Evolutionary conservation across 257 asterid species (phyloP), one percentile per base, ranked within the genome.

Genomic region (Mitragyna speciosa): DNA sequence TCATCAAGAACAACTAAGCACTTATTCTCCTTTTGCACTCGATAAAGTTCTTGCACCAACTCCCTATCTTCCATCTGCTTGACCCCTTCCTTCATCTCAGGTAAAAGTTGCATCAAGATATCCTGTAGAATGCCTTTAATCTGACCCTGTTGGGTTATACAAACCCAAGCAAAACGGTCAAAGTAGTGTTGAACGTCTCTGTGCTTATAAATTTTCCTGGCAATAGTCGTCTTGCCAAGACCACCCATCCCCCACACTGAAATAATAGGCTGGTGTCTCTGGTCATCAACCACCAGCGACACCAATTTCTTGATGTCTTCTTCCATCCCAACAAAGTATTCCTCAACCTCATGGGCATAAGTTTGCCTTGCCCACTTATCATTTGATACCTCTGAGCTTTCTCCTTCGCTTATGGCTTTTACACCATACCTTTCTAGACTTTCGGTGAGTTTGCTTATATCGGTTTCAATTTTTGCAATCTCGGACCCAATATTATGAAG

Each of bases 221-320:
- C 85, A 31, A 86, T 47, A 1, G 89, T 82, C 0, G 85, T 86
- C 85, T 86, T 86, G 2, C 89, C 89, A 1, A 81, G 47, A 15
- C 84, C 89, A 3, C 87, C 85, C 78, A 76, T 83, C 36, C 89
- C 81, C 74, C 78, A 39, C 65, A 74, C 14, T 0, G 87, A 75
- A 59, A 86, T 61, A 5, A 81, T 75, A 6, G 54, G 72, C 28
- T 14, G 68, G 67, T 17, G n/a, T 14, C n/a, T 70, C 1, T 36
- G 22, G 12, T 58, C 80, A 6, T 78, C 63, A 8, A 73, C 47
- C 68, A 68, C 8, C 2, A 45, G 76, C 9, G 72, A 24, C 36
- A 78, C 78, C 59, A 85, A 30, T 2, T 52, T 19, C 16, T 52
- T 75, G 12, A 85, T 15, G 17, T 80, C 85, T 6, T 75, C 83